These are phyloP conservation scores for Aspergillus steynii DNA, from an alignment of 495 filamentous ascomycete genomes.

Conservation along the genomic window DNA sequence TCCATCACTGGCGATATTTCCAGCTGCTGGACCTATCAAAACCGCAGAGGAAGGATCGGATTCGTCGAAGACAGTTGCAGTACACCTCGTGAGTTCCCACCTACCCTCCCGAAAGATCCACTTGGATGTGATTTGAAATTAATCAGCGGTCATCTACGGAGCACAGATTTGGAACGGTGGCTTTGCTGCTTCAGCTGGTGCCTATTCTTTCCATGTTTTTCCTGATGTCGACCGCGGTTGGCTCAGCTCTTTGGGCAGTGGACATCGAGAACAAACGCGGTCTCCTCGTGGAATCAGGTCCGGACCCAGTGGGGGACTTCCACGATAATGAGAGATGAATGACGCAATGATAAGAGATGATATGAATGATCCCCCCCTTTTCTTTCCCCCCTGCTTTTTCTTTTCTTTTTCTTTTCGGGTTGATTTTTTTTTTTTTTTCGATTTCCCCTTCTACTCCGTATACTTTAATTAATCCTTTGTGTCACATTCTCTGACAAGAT, in stretches of 20 bases:
- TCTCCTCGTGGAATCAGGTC: constrained; percentile 23
- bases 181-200: constrained; percentile 60
- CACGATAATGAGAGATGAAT: constrained; percentile 32
- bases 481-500: background rate
- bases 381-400: background rate
- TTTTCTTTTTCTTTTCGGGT: background rate
- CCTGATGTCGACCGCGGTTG: constrained; percentile 63
- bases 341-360: constrained; percentile 25
- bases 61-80: constrained; percentile 51
- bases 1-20: constrained; percentile 70
- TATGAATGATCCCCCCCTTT: background rate
- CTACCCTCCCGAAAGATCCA: constrained; percentile 8
- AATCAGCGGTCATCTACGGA: constrained; percentile 3
- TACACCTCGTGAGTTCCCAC: constrained; percentile 60
- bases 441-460: background rate
- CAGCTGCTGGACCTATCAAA: constrained; percentile 57
- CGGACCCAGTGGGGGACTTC: constrained; percentile 24
- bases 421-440: background rate
- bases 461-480: background rate
- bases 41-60: constrained; percentile 55
- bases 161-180: constrained; percentile 59
- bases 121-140: background rate
- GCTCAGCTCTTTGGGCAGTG: constrained; percentile 63
- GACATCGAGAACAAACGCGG: constrained; percentile 54
- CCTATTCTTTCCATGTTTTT: constrained; percentile 68